Base-by-base conservation (phyloP, 2,329 filamentous ascomycete genomes). In the Neofusicoccum sp. region DNA sequence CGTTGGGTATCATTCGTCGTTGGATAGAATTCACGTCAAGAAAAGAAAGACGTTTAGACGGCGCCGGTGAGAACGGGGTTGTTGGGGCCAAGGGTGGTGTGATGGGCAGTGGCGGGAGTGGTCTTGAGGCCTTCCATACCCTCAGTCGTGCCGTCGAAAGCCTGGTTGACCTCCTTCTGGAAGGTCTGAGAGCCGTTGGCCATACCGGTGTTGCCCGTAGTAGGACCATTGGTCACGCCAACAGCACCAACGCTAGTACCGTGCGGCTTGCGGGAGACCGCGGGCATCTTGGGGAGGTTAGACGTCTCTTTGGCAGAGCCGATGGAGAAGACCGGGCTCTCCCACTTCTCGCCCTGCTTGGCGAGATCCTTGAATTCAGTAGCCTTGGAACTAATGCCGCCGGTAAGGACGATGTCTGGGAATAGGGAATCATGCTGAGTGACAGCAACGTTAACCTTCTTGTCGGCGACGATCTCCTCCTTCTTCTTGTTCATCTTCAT, bases 401-500 rank as follows among this genome's bases (percentile, higher is more conserved):
- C 90, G 28, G 93, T 92, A 5, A 99, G 82, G 61, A 87, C 83
- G 71, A 99, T 88, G 72, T 93, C 81, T 70, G 91, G 89, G 87
- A 99, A 96, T 65, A 98, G 91, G 65, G 90, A 93, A 71, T 97
- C 91, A 67, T 96, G 85, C 77, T 92, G 86, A 41, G 92, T 96
- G 65, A 93, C 80, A n/a, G 90, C 89, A 45, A 93, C 79, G 73
- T 96, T 95, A 74, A 93, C 86, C 78, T 89, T 86, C 72, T 86
- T 91, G 68, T 89, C 86, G 54, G 85, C 79, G 62, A 75, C 64
- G 57, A 63, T 68, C 61, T 74, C 69, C 67, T 90, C 78, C 41
- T 86, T 87, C 85, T 96, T 88, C 79, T 92, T 78, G 80, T 95
- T 90, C 76, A 86, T 87, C 73, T 92, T 83, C 63, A 88, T 81